Evolutionary conservation across 768 basidiomycete species (phyloP), one percentile per base, ranked within the genome.

Genomic region (Rossbeevera mucosa): DNA sequence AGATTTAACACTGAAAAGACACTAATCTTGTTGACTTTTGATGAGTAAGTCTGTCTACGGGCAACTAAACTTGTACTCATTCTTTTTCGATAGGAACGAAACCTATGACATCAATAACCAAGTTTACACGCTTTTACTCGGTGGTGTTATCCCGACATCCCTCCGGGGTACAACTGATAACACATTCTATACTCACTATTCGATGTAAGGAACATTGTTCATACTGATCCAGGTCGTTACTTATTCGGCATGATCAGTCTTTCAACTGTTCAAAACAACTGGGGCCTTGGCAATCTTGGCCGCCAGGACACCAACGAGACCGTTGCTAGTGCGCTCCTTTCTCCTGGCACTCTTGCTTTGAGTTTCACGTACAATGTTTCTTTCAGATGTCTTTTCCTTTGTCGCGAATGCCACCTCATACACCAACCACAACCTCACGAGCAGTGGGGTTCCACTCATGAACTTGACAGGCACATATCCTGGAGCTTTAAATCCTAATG

Each of bases 111-210:
- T 69, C 44, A 77, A 77, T 61, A 85, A 85, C 62, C 67, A 64
- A 2, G 67, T 85, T 41, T 75, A 66, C 53, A 61, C 73, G 5
- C 31, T 81, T 43, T 66, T 81, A 21, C 63, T 79, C 30, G 77
- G 78, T 33, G 68, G 66, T 31, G 78, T 71, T 20, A 58, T 84
- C 22, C 82, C 82, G 2, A 25, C 59, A 12, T 43, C 55, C 8
- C 63, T 77, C 21, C 54, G 65, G 20, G 76, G 76, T 21, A 80
- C 75, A 2, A 72, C 64, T 8, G 83, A 86, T 66, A 28, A 64
- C 41, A 77, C 73, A 5, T 82, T 76, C 68, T 84, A 85, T 65
- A 78, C 78, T 1, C 83, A 86, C 64, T 85, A 83, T 67, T 82
- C 81, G 3, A 59, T 67, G 42, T 69, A 44, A 63, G 66, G 4